These are phyloP conservation scores for Fraxinus greggii DNA, from an alignment of 305 asterid genomes.

Conservation along the genomic window DNA sequence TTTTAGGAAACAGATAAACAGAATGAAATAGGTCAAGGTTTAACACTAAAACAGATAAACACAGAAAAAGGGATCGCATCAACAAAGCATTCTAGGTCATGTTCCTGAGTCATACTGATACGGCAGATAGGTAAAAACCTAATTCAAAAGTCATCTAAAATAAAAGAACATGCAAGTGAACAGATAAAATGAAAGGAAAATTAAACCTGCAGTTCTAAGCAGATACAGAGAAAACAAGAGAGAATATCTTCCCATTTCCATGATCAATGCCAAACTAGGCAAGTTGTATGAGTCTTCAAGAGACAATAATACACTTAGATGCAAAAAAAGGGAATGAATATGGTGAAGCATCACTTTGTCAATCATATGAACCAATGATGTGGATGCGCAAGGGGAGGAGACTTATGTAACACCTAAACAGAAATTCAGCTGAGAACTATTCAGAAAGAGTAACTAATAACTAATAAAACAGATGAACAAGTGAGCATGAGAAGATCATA, in stretches of 20 bases:
- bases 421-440: background rate
- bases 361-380: background rate
- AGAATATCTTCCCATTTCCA: background rate
- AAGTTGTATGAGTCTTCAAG: background rate
- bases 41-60: background rate
- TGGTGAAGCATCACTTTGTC: background rate
- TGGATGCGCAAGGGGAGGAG: background rate
- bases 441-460: background rate
- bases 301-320: background rate
- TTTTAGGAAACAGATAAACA: background rate
- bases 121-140: background rate
- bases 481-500: background rate
- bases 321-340: background rate
- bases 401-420: background rate
- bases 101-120: background rate
- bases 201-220: background rate
- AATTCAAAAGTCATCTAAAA: background rate
- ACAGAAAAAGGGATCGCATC: constrained; percentile 4
- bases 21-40: background rate
- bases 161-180: background rate
- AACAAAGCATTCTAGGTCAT: background rate
- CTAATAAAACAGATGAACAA: background rate
- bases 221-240: background rate
- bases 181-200: background rate
- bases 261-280: background rate